Evolutionary conservation across 2,329 filamentous ascomycete species (phyloP), one percentile per base, ranked within the genome.

Genomic region (Pseudopyricularia cyperi): DNA sequence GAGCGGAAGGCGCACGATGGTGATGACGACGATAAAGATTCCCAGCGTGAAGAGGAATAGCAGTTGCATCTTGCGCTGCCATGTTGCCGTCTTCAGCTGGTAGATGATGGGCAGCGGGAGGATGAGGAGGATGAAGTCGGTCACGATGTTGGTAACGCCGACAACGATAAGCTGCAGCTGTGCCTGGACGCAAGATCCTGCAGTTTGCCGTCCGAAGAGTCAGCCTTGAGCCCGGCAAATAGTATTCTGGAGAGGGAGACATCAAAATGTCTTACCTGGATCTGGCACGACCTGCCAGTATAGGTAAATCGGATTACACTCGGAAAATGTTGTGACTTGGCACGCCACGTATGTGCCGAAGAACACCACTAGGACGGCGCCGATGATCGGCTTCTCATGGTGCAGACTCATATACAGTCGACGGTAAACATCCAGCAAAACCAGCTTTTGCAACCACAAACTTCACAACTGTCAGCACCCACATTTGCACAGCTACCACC

Each of bases 11-110:
- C 73, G 73, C 54, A 77, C 66, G 52, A 74, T 68, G 56, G 76
- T 73, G 52, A 76, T 72, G 47, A 72, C 55, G 5, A 71, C 74
- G 44, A 76, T 68, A 61, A 68, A 68, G 52, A 68, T 65, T 6
- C 66, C 65, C 4, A 68, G 56, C 48, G 61, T 62, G 50, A 68
- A 68, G 34, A 69, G 63, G 2, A 59, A 62, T 0, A 68, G 56
- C 8, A 68, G 58, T 44, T 67, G 65, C 3, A 55, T 53, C 37
- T 56, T 61, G 1, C 62, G 62, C 32, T 39, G 49, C 49, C 37
- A 51, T 6, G 49, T 12, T 5, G 24, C 22, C 37, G 33, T 14
- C 24, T 17, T n/a, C 24, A 30, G 14, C 34, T 28, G 24, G 12
- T 9, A 34, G 15, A 69, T 51, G 1, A 66, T 59, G 1, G 67